Conservation (phyloP, 306 rosid species). For the Alnus rubra region DNA sequence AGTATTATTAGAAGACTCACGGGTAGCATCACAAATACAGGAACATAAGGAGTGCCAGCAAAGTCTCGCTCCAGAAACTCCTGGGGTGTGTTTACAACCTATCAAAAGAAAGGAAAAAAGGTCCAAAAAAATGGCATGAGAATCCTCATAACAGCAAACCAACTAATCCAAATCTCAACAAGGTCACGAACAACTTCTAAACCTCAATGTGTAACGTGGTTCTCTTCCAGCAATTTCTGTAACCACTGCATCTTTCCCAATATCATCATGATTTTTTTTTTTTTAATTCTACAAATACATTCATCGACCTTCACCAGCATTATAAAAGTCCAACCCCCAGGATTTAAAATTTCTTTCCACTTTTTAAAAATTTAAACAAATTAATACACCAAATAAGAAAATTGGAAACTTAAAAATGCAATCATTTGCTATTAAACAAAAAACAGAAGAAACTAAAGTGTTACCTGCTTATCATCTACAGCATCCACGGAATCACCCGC, state of each 20-base stretch:
- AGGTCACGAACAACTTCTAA: background rate
- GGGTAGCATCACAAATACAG: conserved; percentile 86
- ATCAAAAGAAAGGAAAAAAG: conserved; percentile 28
- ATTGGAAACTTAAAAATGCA: background rate
- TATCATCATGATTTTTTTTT: background rate
- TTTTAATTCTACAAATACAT: background rate
- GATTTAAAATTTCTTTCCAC: background rate
- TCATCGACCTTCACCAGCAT: background rate
- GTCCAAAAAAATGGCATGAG: background rate
- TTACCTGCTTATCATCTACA: conserved; percentile 27
- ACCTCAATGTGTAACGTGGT: background rate
- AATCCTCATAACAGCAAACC: background rate
- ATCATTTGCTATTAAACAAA: background rate
- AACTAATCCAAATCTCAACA: background rate
- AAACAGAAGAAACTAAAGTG: background rate
- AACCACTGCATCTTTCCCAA: background rate
- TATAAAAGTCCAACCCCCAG: background rate
- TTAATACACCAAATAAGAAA: background rate
- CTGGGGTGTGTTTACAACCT: conserved; percentile 55
- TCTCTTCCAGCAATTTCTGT: background rate
- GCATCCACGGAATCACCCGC: conserved; percentile 12
- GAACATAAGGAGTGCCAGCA: conserved; percentile 77
- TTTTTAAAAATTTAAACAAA: background rate
- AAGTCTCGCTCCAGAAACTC: conserved; percentile 73
- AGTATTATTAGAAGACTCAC: conserved; percentile 46